Percentiles rank a stretch among this genome's conserved stretches.
Conservation (phyloP, 2,329 filamentous ascomycete species). For the Monosporascus cannonballus region DNA sequence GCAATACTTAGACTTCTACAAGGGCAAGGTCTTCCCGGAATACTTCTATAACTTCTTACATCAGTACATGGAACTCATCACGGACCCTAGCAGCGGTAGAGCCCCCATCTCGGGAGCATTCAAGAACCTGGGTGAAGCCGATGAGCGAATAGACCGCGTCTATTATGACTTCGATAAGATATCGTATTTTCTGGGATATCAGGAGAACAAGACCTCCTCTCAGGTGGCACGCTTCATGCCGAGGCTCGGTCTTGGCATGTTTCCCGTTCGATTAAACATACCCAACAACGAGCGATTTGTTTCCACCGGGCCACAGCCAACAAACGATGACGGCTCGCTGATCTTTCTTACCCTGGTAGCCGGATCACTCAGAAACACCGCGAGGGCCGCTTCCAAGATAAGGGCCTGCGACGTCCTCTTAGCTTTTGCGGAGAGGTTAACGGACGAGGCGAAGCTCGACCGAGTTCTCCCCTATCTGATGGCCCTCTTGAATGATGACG, state of each 20-base stretch:
- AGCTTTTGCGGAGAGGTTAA: conserved; percentile 84
- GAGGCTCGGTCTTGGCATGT: conserved; percentile 53
- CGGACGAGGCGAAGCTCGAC: conserved; percentile 93
- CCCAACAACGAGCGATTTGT: conserved; percentile 75
- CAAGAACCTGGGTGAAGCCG: conserved; percentile 76
- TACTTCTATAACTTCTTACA: conserved; percentile 98
- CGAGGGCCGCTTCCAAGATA: conserved; percentile 78
- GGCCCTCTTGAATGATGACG: conserved; percentile 71
- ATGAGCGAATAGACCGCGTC: conserved; percentile 89
- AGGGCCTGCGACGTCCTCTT: conserved; percentile 87
- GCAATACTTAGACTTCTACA: conserved; percentile 89
- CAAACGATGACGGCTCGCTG: conserved; percentile 80
- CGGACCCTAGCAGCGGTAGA: conserved; percentile 78
- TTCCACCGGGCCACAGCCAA: conserved; percentile 52
- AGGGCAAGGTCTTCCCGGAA: conserved; percentile 83
- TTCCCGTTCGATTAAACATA: conserved; percentile 80
- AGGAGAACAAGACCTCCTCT: conserved; percentile 36
- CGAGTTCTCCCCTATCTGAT: conserved; percentile 87
- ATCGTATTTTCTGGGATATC: conserved; percentile 82
- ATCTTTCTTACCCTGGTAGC: conserved; percentile 88
- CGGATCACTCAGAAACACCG: conserved; percentile 82
- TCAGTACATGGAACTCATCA: conserved; percentile 95
- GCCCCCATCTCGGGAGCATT: conserved; percentile 61
- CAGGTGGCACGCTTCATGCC: conserved; percentile 31
- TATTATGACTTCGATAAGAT: conserved; percentile 98